A percentile compares a stretch with the other conserved stretches of the same genome.
Conservation (phyloP, 495 filamentous ascomycete genomes). For the Podospora didyma region DNA sequence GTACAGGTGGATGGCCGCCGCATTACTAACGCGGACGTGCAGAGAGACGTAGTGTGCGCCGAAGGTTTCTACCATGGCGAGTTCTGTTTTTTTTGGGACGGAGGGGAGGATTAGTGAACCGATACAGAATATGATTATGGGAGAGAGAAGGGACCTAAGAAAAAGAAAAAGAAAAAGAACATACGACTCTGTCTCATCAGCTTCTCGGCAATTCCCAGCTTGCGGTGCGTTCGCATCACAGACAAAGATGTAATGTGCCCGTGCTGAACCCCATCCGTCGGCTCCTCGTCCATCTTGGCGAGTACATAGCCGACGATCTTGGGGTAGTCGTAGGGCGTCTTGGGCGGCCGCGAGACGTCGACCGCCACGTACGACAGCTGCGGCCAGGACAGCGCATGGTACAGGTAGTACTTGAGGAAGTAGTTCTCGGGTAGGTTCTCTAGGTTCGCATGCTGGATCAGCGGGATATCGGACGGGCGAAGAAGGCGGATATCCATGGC, state of each 20-base stretch:
- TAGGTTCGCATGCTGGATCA: constrained; percentile 97
- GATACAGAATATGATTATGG: neutral
- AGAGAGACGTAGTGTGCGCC: constrained; percentile 88
- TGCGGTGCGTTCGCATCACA: constrained; percentile 93
- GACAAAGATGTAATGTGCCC: constrained; percentile 93
- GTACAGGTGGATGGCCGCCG: constrained; percentile 86
- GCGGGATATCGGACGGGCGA: constrained; percentile 74
- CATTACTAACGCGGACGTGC: constrained; percentile 91
- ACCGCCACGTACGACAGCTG: constrained; percentile 96
- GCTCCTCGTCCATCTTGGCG: constrained; percentile 99
- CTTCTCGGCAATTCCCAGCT: constrained; percentile 90
- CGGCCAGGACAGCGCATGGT: constrained; percentile 97
- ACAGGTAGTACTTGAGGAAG: constrained; percentile 99
- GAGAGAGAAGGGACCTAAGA: neutral
- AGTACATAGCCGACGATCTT: constrained; percentile 99
- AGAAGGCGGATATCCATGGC: constrained; percentile 78
- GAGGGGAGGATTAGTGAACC: no score
- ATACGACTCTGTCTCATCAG: constrained; percentile 93
- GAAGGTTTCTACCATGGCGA: constrained; percentile 94
- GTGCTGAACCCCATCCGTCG: constrained; percentile 82
- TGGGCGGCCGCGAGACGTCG: constrained; percentile 72
- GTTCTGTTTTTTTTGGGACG: constrained; percentile 50
- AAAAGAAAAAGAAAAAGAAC: constrained; percentile 35
- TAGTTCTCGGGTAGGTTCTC: constrained; percentile 99
- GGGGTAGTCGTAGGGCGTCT: constrained; percentile 80